These are phyloP conservation scores for Millerozyma miso DNA, from an alignment of 805 yeast genomes.

Conservation along the genomic window DNA sequence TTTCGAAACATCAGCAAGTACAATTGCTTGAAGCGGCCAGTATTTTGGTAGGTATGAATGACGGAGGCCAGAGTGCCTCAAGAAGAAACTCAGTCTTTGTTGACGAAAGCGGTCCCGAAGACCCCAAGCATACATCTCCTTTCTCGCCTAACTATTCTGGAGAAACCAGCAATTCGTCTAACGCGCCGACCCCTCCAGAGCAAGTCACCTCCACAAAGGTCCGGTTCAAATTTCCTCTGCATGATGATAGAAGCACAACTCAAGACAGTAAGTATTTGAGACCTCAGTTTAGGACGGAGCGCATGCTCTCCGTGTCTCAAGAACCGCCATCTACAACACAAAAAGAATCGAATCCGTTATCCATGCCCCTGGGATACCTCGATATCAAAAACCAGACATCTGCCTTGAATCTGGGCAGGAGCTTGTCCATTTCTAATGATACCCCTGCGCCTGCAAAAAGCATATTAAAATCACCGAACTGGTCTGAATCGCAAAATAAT, in stretches of 20 bases:
- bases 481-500: slow-evolving; percentile 6
- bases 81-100: slow-evolving; percentile 8
- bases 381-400: slow-evolving; percentile 16
- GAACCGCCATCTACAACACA: slow-evolving; percentile 37
- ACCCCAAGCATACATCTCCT: slow-evolving; percentile 11
- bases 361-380: slow-evolving; percentile 28
- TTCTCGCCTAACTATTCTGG: slow-evolving; percentile 10
- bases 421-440: slow-evolving; percentile 9
- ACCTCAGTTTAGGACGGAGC: slow-evolving; percentile 6
- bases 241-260: background rate
- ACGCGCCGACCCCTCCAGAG: slow-evolving; percentile 13
- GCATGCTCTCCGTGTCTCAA: slow-evolving; percentile 43
- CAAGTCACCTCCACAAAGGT: background rate
- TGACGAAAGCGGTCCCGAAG: slow-evolving; percentile 7
- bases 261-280: background rate
- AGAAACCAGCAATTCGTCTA: slow-evolving; percentile 8
- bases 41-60: slow-evolving; percentile 72
- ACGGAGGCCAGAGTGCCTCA: slow-evolving; percentile 13
- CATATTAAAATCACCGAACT: slow-evolving; percentile 14
- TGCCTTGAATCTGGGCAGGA: slow-evolving; percentile 4
- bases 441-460: slow-evolving; percentile 5
- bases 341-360: slow-evolving; percentile 7
- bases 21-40: slow-evolving; percentile 77
- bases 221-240: background rate
- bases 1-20: slow-evolving; percentile 86